Conservation (phyloP, 78 protist genomes). For the Chrysochromulina parva region DNA sequence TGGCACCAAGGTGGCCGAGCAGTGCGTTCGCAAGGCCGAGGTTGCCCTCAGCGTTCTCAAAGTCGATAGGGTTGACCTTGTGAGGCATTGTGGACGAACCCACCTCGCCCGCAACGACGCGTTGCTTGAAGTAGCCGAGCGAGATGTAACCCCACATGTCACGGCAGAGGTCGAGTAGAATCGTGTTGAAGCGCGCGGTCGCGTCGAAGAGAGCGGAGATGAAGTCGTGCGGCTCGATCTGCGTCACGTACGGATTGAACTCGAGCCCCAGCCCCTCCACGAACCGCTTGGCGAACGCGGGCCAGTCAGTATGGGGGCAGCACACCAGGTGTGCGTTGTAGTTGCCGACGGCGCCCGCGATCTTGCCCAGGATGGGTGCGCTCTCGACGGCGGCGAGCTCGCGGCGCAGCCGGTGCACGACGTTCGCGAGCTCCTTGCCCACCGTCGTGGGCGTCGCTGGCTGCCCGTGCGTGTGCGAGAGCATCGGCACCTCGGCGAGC, state of each 20-base stretch:
- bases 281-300: not conserved
- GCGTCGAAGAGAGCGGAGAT: slow-evolving; percentile 71
- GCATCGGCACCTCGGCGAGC: slow-evolving; percentile 72
- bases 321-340: slow-evolving; percentile 78
- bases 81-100: slow-evolving; percentile 93
- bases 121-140: slow-evolving; percentile 76
- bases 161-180: slow-evolving; percentile 74
- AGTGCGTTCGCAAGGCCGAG: slow-evolving; percentile 90
- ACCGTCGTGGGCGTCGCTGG: slow-evolving; percentile 92
- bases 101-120: slow-evolving; percentile 76
- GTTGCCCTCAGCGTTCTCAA: slow-evolving; percentile 93
- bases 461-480: slow-evolving; percentile 88
- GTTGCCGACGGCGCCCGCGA: slow-evolving; percentile 50
- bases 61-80: slow-evolving; percentile 92
- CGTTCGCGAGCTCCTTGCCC: slow-evolving; percentile 83
- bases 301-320: slow-evolving; percentile 74
- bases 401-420: slow-evolving; percentile 65
- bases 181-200: slow-evolving; percentile 71
- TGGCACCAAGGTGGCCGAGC: slow-evolving; percentile 67
- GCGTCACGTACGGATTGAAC: slow-evolving; percentile 75
- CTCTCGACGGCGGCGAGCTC: slow-evolving; percentile 34
- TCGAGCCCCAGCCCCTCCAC: not conserved
- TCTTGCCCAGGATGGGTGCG: not conserved
- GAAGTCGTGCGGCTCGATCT: slow-evolving; percentile 86
- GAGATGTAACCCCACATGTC: slow-evolving; percentile 86